Percentiles rank a stretch among this genome's conserved stretches.
These are phyloP conservation scores for Monilinia fructigena DNA, from an alignment of 2,329 filamentous ascomycete genomes.

Conservation along the genomic window DNA sequence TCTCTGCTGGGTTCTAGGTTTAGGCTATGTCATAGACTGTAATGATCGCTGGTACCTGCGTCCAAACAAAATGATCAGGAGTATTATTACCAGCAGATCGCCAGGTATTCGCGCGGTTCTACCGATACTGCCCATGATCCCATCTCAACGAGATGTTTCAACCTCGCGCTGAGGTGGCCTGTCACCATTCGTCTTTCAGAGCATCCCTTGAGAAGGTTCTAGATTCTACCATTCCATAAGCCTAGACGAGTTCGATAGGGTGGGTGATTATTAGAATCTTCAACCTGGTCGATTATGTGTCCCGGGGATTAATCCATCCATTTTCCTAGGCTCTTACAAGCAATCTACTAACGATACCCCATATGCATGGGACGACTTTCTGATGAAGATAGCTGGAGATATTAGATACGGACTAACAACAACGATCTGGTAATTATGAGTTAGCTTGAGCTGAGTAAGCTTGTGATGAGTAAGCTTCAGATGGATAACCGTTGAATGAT, in stretches of 20 bases:
- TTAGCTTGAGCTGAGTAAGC: not conserved
- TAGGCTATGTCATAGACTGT: not conserved
- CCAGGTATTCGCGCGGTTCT: not conserved
- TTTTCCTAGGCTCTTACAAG: not conserved
- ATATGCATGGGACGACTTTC: not conserved
- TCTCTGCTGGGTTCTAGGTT: not conserved
- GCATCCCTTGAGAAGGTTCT: not conserved
- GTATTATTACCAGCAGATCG: not conserved
- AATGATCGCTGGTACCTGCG: not conserved
- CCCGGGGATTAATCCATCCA: not conserved
- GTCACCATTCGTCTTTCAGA: not conserved
- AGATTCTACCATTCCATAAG: not conserved
- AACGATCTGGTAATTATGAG: too few species aligned
- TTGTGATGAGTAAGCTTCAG: too few species aligned
- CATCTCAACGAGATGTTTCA: not conserved
- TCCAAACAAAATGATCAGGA: conserved; percentile 1
- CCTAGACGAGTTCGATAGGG: not conserved
- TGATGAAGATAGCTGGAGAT: not conserved
- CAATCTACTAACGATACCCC: not conserved
- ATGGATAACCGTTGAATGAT: not conserved
- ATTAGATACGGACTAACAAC: not conserved
- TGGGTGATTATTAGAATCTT: not conserved
- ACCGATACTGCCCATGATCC: too few species aligned
- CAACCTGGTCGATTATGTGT: not conserved
- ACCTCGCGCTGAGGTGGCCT: not conserved